Evolutionary conservation across 208 protist species (phyloP).

Genomic region (Leishmania martiniquensis): DNA sequence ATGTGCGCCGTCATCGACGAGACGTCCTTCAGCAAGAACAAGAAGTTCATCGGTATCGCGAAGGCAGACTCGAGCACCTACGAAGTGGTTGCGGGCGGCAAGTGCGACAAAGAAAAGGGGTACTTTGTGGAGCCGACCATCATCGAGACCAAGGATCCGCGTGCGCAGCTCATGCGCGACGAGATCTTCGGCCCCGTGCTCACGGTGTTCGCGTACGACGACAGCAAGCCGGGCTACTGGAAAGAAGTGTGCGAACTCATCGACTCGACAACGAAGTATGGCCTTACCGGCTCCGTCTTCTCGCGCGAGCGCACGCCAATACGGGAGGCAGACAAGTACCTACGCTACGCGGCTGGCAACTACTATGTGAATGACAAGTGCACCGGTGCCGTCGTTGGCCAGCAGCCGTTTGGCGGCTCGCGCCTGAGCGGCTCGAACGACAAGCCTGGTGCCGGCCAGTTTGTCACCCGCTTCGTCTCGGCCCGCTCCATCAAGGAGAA

Average conservation of each 20-base stretch:
- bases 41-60: constrained; percentile 95
- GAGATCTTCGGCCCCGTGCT: constrained; percentile 99
- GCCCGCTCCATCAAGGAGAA: constrained; percentile 97
- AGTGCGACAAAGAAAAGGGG: constrained; percentile 76
- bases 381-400: constrained; percentile 98
- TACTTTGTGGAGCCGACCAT: constrained; percentile 98
- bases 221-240: constrained; percentile 84
- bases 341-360: constrained; percentile 95
- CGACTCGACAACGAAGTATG: constrained; percentile 92
- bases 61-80: constrained; percentile 73
- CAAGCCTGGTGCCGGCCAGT: constrained; percentile 94
- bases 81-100: constrained; percentile 78
- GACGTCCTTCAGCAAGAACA: constrained; percentile 93
- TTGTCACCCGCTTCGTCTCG: constrained; percentile 93
- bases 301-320: constrained; percentile 81
- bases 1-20: constrained; percentile 97
- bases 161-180: constrained; percentile 90
- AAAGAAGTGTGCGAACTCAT: constrained; percentile 83
- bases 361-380: constrained; percentile 99
- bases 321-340: constrained; percentile 52
- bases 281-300: constrained; percentile 95
- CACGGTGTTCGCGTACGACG: constrained; percentile 96
- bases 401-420: constrained; percentile 97
- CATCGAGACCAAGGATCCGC: constrained; percentile 91
- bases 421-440: constrained; percentile 96